phyloP scores from a whole-genome alignment of 306 rosid species.

The Arachis hypogaea region DNA sequence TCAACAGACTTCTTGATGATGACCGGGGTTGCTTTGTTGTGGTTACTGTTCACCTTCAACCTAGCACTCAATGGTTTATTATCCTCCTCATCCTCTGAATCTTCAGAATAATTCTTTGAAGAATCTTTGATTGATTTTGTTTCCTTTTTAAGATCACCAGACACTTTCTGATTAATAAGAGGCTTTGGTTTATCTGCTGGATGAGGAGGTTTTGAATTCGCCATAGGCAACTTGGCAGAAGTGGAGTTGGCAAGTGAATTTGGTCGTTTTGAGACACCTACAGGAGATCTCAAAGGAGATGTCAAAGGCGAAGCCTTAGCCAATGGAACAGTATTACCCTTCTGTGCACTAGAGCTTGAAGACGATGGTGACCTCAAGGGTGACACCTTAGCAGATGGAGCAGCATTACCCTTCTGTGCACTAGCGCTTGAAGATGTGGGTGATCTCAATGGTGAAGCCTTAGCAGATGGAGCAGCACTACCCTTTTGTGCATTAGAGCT shows the following conservation, averaged over 20 bases:
- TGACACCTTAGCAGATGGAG: too few relatives aligned
- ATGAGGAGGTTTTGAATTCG: background rate
- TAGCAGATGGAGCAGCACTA: too few relatives aligned
- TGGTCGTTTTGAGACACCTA: slow-evolving; percentile 37
- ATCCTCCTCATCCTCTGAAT: slow-evolving; percentile 55
- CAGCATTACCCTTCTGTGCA: too few relatives aligned
- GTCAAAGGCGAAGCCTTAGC: too few relatives aligned
- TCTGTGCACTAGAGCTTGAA: too few relatives aligned
- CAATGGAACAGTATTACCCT: too few relatives aligned
- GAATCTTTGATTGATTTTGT: background rate
- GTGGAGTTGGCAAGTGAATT: slow-evolving; percentile 28
- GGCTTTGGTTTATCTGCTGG: slow-evolving; percentile 31
- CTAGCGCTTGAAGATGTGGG: too few relatives aligned
- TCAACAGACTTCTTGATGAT: slow-evolving; percentile 39
- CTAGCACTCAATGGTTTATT: slow-evolving; percentile 44
- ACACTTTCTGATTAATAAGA: slow-evolving; percentile 20
- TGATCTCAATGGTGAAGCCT: too few relatives aligned
- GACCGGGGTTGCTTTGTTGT: slow-evolving; percentile 34
- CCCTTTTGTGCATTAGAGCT: too few relatives aligned
- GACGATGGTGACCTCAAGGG: too few relatives aligned
- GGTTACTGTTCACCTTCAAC: slow-evolving; percentile 37
- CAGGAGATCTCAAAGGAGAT: slow-evolving; percentile 27
- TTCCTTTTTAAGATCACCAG: slow-evolving; percentile 41
- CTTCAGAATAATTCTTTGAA: slow-evolving; percentile 22
- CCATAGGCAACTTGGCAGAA: slow-evolving; percentile 17